Base-by-base conservation (phyloP, 352 stramenopile species). In the Pythium sukuiense region DNA sequence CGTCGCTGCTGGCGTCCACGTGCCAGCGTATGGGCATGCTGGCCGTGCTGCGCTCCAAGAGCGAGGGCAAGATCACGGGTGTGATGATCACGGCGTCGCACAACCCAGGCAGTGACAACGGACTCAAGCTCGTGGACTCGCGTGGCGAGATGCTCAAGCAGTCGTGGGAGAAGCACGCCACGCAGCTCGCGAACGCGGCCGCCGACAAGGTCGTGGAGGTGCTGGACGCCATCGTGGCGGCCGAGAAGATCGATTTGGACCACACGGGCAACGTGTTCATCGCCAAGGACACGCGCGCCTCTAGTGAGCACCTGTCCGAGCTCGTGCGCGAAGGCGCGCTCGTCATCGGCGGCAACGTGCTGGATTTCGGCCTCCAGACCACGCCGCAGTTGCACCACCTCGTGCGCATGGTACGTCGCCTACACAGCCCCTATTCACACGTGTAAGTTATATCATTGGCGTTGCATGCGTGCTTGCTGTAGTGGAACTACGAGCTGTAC, bases 371-470 rank as follows among this genome's bases (percentile, higher is more conserved):
- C 5, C 76, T 99, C 46, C 90, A 99, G 53, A 99, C 96, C 29
- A 99, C 97, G 49, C 97, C 97, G 26, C 91, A 98, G 80, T 77
- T 99, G 30, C 97, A 99, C 83, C 95, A 99, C 78, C 89, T 96
- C 67, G 97, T 99, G 13, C 85, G 96, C 67, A 96, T 98, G 78
- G 90, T 92, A 77, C 37, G 59, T 24, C 20, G 20, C 20, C 20
- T 24, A 24, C 20, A 24, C 20, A 24, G 20, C 20, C 20, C 20
- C 20, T 24, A 24, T 24, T 24, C 20, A 24, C 20, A 24, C 20
- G 20, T 24, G 20, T 24, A 24, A 24, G 20, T 24, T 24, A 46
- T 12, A 8, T 59, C 20, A 26, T 58, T 33, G n/a, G 6, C 11
- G 43, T 58, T 56, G 24, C 62, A 30, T 37, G 35, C 27, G 29